A percentile compares a stretch with the other conserved stretches of the same genome.
Conservation (phyloP, 768 basidiomycete species). For the Porpolomopsis calyptriformis region DNA sequence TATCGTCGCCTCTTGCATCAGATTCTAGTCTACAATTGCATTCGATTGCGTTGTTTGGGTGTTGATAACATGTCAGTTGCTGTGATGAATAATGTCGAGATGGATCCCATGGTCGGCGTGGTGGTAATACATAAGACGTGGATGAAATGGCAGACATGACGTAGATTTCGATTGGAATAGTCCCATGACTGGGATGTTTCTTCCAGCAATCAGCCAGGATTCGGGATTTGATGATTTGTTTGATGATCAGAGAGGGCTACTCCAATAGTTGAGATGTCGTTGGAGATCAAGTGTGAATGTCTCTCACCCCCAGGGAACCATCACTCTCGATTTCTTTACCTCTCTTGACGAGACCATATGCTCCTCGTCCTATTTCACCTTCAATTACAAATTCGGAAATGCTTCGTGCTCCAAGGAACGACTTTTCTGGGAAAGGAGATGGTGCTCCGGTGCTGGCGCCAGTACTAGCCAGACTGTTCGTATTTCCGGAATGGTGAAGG, state of each 20-base stretch:
- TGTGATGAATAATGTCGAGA: conserved; percentile 29
- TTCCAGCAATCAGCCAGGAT: conserved; percentile 99
- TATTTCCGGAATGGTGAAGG: conserved; percentile 53
- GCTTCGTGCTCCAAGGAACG: conserved; percentile 51
- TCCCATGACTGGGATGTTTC: conserved; percentile 86
- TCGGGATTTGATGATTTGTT: conserved; percentile 96
- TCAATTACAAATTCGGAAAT: conserved; percentile 84
- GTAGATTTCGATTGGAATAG: conserved; percentile 96
- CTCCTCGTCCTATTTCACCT: conserved; percentile 84
- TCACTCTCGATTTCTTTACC: conserved; percentile 68
- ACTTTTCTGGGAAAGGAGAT: conserved; percentile 39
- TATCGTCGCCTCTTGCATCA: conserved; percentile 19
- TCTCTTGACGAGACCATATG: conserved; percentile 90
- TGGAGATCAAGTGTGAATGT: conserved; percentile 9
- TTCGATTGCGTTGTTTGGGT: conserved; percentile 14
- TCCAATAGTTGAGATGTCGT: conserved; percentile 13
- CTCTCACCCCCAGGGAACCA: conserved; percentile 75
- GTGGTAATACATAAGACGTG: conserved; percentile 67
- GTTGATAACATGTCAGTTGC: conserved; percentile 3
- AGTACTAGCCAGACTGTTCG: conserved; percentile 51
- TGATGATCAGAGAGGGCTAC: conserved; percentile 86
- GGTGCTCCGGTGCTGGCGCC: conserved; percentile 54
- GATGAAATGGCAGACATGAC: conserved; percentile 87
- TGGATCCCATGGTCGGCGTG: conserved; percentile 78
- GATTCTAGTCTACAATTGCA: conserved; percentile 9